phyloP scores from a whole-genome alignment of 179 eudicot species.

The Carnegiea gigantea region DNA sequence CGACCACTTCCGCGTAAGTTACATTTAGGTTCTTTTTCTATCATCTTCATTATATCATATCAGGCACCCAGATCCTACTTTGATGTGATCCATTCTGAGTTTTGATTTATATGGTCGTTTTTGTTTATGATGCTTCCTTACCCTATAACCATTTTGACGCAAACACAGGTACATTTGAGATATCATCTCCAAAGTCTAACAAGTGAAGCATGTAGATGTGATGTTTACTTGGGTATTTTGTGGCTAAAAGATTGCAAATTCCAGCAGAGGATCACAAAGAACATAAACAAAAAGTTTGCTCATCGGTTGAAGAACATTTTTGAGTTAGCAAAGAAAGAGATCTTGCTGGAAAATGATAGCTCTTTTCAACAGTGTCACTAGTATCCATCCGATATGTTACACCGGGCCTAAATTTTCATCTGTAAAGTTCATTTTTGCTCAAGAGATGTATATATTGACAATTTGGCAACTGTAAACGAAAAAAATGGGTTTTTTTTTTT shows the following conservation, averaged over 20 bases:
- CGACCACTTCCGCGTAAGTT: slow-evolving; percentile 67
- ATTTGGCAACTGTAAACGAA: neutral
- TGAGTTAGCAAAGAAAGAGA: slow-evolving; percentile 60
- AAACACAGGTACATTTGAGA: slow-evolving; percentile 65
- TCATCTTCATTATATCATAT: neutral
- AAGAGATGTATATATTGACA: neutral
- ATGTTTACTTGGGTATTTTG: slow-evolving; percentile 55
- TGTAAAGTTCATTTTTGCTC: neutral
- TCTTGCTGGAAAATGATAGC: slow-evolving; percentile 29
- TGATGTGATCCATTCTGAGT: neutral
- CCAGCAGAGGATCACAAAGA: slow-evolving; percentile 57
- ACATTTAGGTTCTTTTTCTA: neutral
- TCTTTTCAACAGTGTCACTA: neutral
- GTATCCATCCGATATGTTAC: no score
- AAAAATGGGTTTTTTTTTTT: neutral
- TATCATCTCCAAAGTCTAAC: slow-evolving; percentile 47
- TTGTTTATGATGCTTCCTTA: neutral
- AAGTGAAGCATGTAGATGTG: slow-evolving; percentile 52
- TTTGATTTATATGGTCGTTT: no score
- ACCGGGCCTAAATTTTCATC: neutral
- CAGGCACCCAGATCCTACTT: neutral
- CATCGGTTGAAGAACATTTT: slow-evolving; percentile 49
- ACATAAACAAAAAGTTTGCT: slow-evolving; percentile 55
- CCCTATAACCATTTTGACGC: neutral
- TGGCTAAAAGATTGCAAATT: slow-evolving; percentile 76